Conservation (phyloP, 108 stramenopile genomes). For the Fistulifera solaris region DNA sequence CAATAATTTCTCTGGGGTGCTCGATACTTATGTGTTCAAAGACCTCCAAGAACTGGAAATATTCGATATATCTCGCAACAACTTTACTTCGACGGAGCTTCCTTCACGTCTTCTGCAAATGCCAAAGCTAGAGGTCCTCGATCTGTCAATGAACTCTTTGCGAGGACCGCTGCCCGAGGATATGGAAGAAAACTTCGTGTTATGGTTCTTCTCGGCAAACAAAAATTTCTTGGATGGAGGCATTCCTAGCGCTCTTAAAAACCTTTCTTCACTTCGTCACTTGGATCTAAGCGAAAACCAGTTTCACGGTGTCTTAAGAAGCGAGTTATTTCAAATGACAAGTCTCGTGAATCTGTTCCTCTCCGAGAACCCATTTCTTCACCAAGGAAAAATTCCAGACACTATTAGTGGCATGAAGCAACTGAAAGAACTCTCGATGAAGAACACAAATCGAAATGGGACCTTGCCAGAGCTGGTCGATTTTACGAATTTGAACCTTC, state of each 20-base stretch:
- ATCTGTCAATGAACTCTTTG: slow-evolving; percentile 13
- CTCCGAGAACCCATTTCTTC: slow-evolving; percentile 24
- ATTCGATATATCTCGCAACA: slow-evolving; percentile 30
- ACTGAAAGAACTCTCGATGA: slow-evolving; percentile 34
- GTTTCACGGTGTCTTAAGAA: too few species aligned
- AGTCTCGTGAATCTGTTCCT: slow-evolving; percentile 16
- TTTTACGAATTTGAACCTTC: slow-evolving; percentile 4
- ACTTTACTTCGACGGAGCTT: slow-evolving; percentile 18
- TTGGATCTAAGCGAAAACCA: slow-evolving; percentile 11
- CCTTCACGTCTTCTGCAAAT: slow-evolving; percentile 26
- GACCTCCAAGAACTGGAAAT: slow-evolving; percentile 13
- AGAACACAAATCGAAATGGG: slow-evolving; percentile 22
- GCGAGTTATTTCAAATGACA: slow-evolving; percentile 2
- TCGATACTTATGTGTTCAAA: slow-evolving; percentile 4
- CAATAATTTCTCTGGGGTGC: slow-evolving; percentile 25
- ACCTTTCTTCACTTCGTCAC: slow-evolving; percentile 5
- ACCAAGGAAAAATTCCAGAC: slow-evolving; percentile 25
- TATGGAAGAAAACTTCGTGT: neutral
- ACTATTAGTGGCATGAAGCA: slow-evolving; percentile 16
- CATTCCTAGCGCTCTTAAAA: slow-evolving; percentile 1
- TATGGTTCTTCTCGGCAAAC: slow-evolving; percentile 4
- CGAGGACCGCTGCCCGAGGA: slow-evolving; percentile 11
- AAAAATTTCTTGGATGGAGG: slow-evolving; percentile 6
- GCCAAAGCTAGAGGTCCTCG: slow-evolving; percentile 27
- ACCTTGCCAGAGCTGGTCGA: slow-evolving; percentile 24